These are phyloP conservation scores for Trichoderma simmonsii DNA, from an alignment of 2,329 filamentous ascomycete species.

Conservation along the genomic window DNA sequence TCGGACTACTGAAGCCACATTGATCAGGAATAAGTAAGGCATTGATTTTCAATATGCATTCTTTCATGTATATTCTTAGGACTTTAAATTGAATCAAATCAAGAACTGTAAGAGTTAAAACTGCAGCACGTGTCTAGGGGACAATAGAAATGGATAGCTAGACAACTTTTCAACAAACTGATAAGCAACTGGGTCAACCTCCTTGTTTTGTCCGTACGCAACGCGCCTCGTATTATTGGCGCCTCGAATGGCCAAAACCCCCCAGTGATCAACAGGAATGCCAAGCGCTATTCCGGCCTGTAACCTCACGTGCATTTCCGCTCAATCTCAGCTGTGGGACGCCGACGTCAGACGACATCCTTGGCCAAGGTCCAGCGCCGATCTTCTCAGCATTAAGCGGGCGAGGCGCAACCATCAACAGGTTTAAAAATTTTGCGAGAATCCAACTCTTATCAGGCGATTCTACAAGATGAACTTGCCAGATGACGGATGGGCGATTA, in stretches of 20 bases:
- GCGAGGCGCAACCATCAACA: background rate
- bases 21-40: background rate
- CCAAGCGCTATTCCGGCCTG: background rate
- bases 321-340: slow-evolving; percentile 1
- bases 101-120: background rate
- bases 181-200: background rate
- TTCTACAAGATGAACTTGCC: background rate
- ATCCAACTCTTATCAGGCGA: background rate
- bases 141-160: no score
- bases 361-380: background rate
- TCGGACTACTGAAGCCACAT: background rate
- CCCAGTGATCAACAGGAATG: background rate
- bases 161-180: background rate
- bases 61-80: background rate
- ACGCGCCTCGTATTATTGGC: background rate
- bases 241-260: background rate
- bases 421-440: background rate
- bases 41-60: background rate
- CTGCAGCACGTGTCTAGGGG: background rate
- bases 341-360: slow-evolving; percentile 15
- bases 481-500: background rate
- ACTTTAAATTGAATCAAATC: background rate
- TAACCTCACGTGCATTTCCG: slow-evolving; percentile 5
- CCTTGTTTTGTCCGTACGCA: background rate
- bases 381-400: slow-evolving; percentile 2